These are phyloP conservation scores for Fusarium tuaranense DNA, from an alignment of 2,329 filamentous ascomycete genomes.

Conservation along the genomic window DNA sequence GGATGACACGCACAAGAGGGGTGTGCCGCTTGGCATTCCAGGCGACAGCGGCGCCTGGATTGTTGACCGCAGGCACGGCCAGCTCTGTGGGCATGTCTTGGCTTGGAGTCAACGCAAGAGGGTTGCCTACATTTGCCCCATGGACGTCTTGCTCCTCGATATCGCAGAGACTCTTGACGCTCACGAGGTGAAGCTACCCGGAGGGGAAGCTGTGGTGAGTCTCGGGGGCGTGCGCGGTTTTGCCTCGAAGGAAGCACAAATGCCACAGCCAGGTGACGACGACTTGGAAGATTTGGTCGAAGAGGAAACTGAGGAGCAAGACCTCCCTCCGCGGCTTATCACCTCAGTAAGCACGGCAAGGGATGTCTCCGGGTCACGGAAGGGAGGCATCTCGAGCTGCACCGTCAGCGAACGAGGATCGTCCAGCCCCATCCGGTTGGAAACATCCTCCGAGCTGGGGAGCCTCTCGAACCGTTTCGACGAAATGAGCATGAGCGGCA, in stretches of 20 bases:
- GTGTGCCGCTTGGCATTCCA: conserved; percentile 72
- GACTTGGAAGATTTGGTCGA: conserved; percentile 45
- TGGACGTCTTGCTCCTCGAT: conserved; percentile 89
- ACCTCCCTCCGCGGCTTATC: conserved; percentile 27
- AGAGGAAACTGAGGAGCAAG: conserved; percentile 35
- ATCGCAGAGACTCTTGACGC: conserved; percentile 84
- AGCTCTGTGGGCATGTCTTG: conserved; percentile 89
- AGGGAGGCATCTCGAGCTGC: conserved; percentile 28
- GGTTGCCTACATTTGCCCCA: conserved; percentile 92
- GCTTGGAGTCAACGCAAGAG: conserved; percentile 86
- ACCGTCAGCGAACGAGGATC: conserved; percentile 36
- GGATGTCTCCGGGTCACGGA: conserved; percentile 8
- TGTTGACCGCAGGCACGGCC: conserved; percentile 81
- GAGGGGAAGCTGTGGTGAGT: conserved; percentile 59
- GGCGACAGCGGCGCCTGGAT: conserved; percentile 96
- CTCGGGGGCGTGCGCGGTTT: conserved; percentile 34
- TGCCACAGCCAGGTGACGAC: conserved; percentile 36
- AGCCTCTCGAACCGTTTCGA: conserved; percentile 48
- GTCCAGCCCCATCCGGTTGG: conserved; percentile 44
- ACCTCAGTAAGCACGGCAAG: conserved; percentile 13
- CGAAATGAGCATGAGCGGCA: conserved; percentile 48
- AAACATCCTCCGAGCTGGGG: conserved; percentile 43
- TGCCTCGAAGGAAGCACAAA: conserved; percentile 19
- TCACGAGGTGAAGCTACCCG: conserved; percentile 76
- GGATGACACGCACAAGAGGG: conserved; percentile 32